Percentiles rank a stretch among this genome's conserved stretches.
Evolutionary conservation across 805 yeast genomes (phyloP).

Genomic region (Candida ascalaphidarum): DNA sequence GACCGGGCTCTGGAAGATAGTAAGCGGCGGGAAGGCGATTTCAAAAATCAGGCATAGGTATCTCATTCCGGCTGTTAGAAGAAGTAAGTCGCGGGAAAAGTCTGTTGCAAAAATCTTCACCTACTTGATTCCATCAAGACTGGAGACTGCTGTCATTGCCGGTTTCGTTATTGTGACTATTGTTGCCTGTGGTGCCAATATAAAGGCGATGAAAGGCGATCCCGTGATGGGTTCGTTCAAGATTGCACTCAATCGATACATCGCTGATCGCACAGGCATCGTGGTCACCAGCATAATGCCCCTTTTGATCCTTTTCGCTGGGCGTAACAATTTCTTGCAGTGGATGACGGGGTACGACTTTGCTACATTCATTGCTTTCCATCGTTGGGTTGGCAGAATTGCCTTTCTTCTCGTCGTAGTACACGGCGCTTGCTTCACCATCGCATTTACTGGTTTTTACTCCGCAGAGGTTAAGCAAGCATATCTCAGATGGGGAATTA

Average conservation of each 20-base stretch:
- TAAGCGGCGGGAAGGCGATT: too few species aligned
- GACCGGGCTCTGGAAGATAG: conserved; percentile 6
- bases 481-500: conserved; percentile 8
- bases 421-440: conserved; percentile 5
- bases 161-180: conserved; percentile 2
- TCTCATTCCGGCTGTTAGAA: conserved; percentile 8
- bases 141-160: conserved; percentile 7
- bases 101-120: conserved; percentile 1
- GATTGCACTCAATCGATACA: conserved; percentile 4
- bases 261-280: conserved; percentile 8
- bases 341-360: conserved; percentile 10
- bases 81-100: conserved; percentile 2
- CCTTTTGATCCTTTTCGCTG: conserved; percentile 8
- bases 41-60: too few species aligned
- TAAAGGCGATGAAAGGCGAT: conserved; percentile 3
- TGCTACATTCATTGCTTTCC: conserved; percentile 6
- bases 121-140: conserved; percentile 7
- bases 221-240: conserved; percentile 1
- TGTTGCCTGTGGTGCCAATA: background rate
- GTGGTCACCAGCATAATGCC: conserved; percentile 5
- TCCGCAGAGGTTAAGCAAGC: conserved; percentile 1
- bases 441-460: conserved; percentile 1
- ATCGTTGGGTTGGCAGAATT: conserved; percentile 8
- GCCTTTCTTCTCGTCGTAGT: conserved; percentile 6
- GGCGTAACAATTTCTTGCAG: conserved; percentile 10